A percentile compares a stretch with the other conserved stretches of the same genome.
phyloP scores from a whole-genome alignment of 306 rosid species.

The Hippophae gyantsensis region DNA sequence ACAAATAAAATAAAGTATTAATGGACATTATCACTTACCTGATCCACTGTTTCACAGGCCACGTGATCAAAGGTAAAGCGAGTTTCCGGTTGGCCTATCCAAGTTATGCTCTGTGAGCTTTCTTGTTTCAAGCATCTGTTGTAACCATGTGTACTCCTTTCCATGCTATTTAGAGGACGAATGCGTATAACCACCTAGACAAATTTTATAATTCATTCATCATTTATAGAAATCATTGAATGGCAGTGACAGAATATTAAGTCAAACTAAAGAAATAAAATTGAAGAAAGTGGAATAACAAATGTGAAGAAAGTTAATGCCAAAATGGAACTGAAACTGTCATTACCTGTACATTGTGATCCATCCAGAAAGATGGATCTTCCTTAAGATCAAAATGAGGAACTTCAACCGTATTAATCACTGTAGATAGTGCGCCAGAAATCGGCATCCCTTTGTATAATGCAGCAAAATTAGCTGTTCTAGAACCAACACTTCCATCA shows the following conservation, averaged over 20 bases:
- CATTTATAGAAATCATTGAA: background rate
- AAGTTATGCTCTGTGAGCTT: conserved; percentile 53
- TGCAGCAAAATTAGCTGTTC: conserved; percentile 49
- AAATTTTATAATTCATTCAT: conserved; percentile 12
- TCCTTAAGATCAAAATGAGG: conserved; percentile 97
- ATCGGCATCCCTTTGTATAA: conserved; percentile 69
- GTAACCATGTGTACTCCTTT: conserved; percentile 50
- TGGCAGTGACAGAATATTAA: background rate
- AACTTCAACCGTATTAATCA: conserved; percentile 72
- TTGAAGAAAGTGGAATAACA: background rate
- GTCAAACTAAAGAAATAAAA: background rate
- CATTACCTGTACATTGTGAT: conserved; percentile 86
- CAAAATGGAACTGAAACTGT: background rate
- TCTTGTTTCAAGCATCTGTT: conserved; percentile 89
- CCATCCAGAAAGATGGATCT: conserved; percentile 92
- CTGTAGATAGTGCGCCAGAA: conserved; percentile 33
- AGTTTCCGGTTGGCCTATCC: conserved; percentile 86
- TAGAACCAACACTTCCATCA: conserved; percentile 48
- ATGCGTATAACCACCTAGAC: conserved; percentile 76
- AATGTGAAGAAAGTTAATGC: background rate
- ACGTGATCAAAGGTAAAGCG: conserved; percentile 92
- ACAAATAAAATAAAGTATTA: background rate
- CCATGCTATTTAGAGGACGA: conserved; percentile 93
- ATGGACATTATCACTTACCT: conserved; percentile 35
- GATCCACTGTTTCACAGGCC: conserved; percentile 92